Evolutionary conservation across 139 green algal genomes (phyloP).

Genomic region (Chlorella sorokiniana): DNA sequence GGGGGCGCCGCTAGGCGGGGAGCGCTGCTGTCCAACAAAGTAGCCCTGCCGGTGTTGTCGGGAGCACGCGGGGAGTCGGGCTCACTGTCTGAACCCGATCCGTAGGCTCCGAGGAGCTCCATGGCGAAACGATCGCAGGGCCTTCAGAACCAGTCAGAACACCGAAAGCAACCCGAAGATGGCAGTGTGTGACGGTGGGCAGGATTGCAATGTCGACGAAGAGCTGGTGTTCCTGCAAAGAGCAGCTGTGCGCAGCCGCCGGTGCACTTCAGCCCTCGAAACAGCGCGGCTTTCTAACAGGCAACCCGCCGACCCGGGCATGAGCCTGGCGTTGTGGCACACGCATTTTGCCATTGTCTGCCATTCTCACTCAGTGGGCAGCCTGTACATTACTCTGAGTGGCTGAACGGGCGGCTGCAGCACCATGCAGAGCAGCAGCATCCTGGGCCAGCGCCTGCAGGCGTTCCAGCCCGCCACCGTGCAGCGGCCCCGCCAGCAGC

Average conservation of each 20-base stretch:
- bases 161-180: no score
- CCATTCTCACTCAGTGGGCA: not conserved
- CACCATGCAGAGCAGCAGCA: not conserved
- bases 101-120: constrained; percentile 16
- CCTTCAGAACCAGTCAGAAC: no score
- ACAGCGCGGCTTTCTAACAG: not conserved
- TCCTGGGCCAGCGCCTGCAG: not conserved
- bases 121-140: not conserved
- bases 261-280: no score
- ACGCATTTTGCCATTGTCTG: not conserved
- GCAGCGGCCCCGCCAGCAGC: not conserved
- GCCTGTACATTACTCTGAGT: constrained; percentile 12
- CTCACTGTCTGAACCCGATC: not conserved
- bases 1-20: not conserved
- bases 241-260: no score
- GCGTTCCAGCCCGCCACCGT: constrained; percentile 11
- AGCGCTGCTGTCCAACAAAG: not conserved
- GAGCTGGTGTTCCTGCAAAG: no score
- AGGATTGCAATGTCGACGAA: no score
- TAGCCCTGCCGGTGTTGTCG: not conserved
- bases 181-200: no score
- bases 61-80: not conserved
- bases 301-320: not conserved
- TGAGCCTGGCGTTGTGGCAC: not conserved
- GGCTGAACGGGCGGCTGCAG: not conserved